Conservation (phyloP, 2,329 filamentous ascomycete genomes). For the Coleophoma cylindrospora region DNA sequence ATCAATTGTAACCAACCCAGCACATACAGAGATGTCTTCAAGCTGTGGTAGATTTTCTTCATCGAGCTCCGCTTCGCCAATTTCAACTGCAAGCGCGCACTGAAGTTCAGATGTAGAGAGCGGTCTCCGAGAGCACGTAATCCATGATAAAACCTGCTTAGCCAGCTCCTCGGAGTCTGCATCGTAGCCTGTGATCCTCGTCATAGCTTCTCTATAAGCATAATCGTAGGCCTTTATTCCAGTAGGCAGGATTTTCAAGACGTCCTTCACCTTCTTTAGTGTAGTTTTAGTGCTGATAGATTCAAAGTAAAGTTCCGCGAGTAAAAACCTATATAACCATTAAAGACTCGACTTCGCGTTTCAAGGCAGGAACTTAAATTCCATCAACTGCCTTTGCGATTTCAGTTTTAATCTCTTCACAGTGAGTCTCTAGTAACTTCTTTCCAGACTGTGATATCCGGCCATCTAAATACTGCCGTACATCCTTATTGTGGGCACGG, state of each 20-base stretch:
- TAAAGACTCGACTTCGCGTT: not conserved
- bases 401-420: not conserved
- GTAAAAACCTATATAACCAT: slow-evolving; percentile 6
- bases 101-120: slow-evolving; percentile 31
- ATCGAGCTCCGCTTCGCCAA: slow-evolving; percentile 22
- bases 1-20: slow-evolving; percentile 23
- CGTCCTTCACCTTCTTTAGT: slow-evolving; percentile 23
- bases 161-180: slow-evolving; percentile 28
- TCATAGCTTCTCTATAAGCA: slow-evolving; percentile 36
- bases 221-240: slow-evolving; percentile 22
- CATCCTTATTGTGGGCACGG: not conserved
- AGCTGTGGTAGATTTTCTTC: slow-evolving; percentile 19
- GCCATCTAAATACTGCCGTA: too few species aligned
- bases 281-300: slow-evolving; percentile 24
- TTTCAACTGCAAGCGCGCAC: slow-evolving; percentile 35
- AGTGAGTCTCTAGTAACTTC: not conserved
- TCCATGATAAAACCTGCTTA: slow-evolving; percentile 12
- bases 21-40: slow-evolving; percentile 17
- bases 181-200: slow-evolving; percentile 34
- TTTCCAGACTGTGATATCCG: not conserved
- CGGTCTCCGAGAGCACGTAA: slow-evolving; percentile 18
- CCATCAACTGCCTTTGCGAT: not conserved
- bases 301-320: slow-evolving; percentile 21
- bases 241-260: slow-evolving; percentile 28
- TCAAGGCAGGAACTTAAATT: not conserved